phyloP scores from a whole-genome alignment of 257 asterid genomes.

The Perilla frutescens region DNA sequence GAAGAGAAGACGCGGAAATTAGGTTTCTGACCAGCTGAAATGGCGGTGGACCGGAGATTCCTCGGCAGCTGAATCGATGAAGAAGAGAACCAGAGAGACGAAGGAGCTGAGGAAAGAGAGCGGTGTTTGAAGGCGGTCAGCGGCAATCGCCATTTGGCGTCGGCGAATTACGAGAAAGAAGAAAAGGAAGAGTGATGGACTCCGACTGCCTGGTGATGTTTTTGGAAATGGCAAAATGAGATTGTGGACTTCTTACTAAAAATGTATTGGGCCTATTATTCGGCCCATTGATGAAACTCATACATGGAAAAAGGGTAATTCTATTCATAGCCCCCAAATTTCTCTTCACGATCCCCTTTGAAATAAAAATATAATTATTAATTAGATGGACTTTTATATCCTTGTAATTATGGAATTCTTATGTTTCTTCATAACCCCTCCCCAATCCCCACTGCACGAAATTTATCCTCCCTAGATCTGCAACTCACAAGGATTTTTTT shows the following conservation, averaged over 20 bases:
- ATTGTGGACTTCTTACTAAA: not conserved
- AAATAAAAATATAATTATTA: not conserved
- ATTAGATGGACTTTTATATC: too few relatives aligned
- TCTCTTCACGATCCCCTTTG: too few relatives aligned
- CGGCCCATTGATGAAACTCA: not conserved
- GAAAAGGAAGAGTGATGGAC: not conserved
- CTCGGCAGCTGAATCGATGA: constrained; percentile 37
- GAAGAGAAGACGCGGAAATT: constrained; percentile 51
- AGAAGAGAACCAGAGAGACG: constrained; percentile 31
- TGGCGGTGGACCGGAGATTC: constrained; percentile 34
- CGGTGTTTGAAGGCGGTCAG: constrained; percentile 42
- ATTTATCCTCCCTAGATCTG: too few relatives aligned
- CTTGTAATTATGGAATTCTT: too few relatives aligned
- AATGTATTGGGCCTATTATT: constrained; percentile 5
- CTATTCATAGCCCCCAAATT: too few relatives aligned
- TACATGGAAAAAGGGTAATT: too few relatives aligned
- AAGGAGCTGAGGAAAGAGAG: constrained; percentile 13
- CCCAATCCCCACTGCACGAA: too few relatives aligned
- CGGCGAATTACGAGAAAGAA: constrained; percentile 17
- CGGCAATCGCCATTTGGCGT: constrained; percentile 59
- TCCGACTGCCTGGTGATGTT: not conserved
- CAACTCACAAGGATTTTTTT: too few relatives aligned
- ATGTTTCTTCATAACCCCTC: too few relatives aligned
- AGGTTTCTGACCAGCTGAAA: constrained; percentile 39
- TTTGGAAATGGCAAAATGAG: not conserved